A percentile compares a stretch with the other conserved stretches of the same genome.
These are phyloP conservation scores for Leccinum rimulosum DNA, from an alignment of 768 basidiomycete species.

Conservation along the genomic window DNA sequence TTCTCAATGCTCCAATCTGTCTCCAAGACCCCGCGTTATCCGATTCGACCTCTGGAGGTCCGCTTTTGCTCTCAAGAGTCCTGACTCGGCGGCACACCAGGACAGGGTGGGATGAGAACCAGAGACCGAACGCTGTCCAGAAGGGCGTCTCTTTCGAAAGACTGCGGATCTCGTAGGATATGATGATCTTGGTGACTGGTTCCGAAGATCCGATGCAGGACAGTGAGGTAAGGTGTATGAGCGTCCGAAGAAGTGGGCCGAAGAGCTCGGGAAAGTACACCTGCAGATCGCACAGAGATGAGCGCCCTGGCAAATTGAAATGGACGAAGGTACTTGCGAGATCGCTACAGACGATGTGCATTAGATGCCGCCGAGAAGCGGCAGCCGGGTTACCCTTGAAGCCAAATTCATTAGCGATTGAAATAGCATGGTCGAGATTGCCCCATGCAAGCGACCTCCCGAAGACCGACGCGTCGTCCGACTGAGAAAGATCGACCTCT, in stretches of 20 bases:
- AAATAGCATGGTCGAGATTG: constrained; percentile 38
- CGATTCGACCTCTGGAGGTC: background rate
- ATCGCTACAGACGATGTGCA: constrained; percentile 82
- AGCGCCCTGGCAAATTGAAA: background rate
- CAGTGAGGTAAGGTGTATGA: constrained; percentile 68
- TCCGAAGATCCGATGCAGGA: constrained; percentile 31
- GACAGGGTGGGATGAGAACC: constrained; percentile 66
- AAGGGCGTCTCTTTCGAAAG: constrained; percentile 70
- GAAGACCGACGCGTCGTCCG: background rate
- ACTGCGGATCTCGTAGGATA: constrained; percentile 78
- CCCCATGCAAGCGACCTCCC: constrained; percentile 77
- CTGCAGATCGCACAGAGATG: constrained; percentile 34
- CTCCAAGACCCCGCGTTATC: constrained; percentile 30
- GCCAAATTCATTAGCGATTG: constrained; percentile 40
- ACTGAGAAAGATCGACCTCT: no score
- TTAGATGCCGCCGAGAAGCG: constrained; percentile 28
- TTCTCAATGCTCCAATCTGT: constrained; percentile 36
- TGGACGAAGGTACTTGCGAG: constrained; percentile 49
- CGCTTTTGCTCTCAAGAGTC: no score
- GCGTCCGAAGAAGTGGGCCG: constrained; percentile 69
- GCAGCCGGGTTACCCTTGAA: background rate
- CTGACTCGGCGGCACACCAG: constrained; percentile 26
- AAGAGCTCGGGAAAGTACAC: constrained; percentile 86
- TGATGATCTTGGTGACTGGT: constrained; percentile 41
- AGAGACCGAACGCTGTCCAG: constrained; percentile 78